Conservation (phyloP, 345 rosid species). For the Eucalyptus caleyi region DNA sequence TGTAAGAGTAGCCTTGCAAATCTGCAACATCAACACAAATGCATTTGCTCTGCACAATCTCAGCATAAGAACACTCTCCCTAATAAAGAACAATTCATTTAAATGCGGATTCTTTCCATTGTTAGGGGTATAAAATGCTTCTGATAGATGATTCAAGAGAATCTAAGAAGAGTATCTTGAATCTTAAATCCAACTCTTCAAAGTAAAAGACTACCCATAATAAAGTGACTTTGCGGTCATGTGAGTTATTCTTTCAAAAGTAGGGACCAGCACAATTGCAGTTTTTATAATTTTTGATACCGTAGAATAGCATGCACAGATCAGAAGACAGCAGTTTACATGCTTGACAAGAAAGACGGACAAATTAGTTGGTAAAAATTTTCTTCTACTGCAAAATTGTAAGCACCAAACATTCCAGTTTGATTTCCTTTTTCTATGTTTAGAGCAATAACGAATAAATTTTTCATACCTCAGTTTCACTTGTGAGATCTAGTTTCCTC, state of each 20-base stretch:
- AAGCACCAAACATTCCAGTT: background rate
- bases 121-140: background rate
- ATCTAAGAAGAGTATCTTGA: background rate
- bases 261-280: background rate
- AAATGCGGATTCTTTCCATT: background rate
- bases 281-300: background rate
- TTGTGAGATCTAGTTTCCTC: constrained; percentile 57
- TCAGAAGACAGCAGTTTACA: background rate
- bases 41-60: background rate
- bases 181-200: background rate
- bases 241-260: background rate
- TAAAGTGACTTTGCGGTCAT: background rate
- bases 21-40: background rate
- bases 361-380: background rate
- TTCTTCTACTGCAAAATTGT: background rate
- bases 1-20: background rate
- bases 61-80: background rate
- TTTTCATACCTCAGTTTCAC: constrained; percentile 62
- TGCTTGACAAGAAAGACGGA: background rate
- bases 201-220: background rate
- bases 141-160: background rate
- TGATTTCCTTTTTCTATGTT: background rate
- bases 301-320: background rate
- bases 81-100: background rate
- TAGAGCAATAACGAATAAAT: background rate